These are phyloP conservation scores for Sergeia podlipaevii DNA, from an alignment of 208 protist genomes.

Conservation along the genomic window DNA sequence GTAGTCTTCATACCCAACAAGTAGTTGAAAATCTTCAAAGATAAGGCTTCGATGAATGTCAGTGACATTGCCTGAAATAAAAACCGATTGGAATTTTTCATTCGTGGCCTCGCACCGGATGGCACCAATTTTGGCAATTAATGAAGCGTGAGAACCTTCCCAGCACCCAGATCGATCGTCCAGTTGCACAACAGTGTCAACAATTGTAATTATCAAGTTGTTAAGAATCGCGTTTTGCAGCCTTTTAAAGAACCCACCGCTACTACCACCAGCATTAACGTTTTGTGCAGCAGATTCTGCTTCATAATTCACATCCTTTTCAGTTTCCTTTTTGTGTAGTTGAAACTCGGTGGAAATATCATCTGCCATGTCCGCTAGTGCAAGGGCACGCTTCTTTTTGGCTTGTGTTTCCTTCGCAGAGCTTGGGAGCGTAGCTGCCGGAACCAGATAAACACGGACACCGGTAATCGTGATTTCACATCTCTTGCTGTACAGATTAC, in stretches of 20 bases:
- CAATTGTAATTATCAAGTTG: conserved; percentile 44
- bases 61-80: conserved; percentile 8
- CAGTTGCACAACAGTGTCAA: conserved; percentile 39
- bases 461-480: conserved; percentile 49
- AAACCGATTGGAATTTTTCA: conserved; percentile 14
- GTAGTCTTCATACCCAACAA: no score
- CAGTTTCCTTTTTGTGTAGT: neutral
- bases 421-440: conserved; percentile 1
- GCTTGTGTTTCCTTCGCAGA: neutral
- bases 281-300: neutral
- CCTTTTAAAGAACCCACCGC: conserved; percentile 26
- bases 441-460: conserved; percentile 31
- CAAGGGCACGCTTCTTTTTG: neutral
- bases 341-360: no score
- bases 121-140: conserved; percentile 14
- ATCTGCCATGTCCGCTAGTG: no score
- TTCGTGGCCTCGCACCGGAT: conserved; percentile 40
- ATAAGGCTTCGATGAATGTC: conserved; percentile 1
- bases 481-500: conserved; percentile 41
- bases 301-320: conserved; percentile 2
- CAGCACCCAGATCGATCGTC: conserved; percentile 31
- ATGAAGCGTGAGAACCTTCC: conserved; percentile 15
- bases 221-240: conserved; percentile 61
- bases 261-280: neutral
- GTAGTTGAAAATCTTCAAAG: neutral